Percentiles rank a stretch among this genome's conserved stretches.
Conservation (phyloP, 1,139 yeast genomes). For the Zygosaccharomyces pseudobailii region DNA sequence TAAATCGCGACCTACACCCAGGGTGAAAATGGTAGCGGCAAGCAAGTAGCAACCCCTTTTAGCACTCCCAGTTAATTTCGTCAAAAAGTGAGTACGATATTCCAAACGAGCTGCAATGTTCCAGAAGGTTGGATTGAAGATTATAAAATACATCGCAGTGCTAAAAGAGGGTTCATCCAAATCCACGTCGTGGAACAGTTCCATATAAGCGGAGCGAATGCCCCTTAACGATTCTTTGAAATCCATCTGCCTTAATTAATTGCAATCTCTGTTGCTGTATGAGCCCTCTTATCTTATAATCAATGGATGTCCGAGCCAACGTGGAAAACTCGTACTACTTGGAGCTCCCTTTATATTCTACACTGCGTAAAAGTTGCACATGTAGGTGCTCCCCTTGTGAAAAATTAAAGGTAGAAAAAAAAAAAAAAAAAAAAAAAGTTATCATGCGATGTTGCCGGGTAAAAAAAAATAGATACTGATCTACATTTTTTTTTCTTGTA, state of each 20-base stretch:
- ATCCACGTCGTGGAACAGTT: slow-evolving; percentile 5
- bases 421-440: no score
- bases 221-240: background rate
- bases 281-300: rapidly evolving
- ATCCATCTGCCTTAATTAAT: background rate
- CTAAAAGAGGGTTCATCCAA: slow-evolving; percentile 16
- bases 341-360: background rate
- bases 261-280: background rate
- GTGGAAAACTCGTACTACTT: no score
- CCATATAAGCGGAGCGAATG: background rate
- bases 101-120: slow-evolving; percentile 85
- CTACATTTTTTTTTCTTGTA: no score
- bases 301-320: no score
- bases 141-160: slow-evolving; percentile 54
- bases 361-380: slow-evolving; percentile 3
- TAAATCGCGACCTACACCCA: slow-evolving; percentile 79
- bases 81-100: slow-evolving; percentile 66
- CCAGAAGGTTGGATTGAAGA: slow-evolving; percentile 95
- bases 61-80: slow-evolving; percentile 64
- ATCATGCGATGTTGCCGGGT: slow-evolving; percentile 3
- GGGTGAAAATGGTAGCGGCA: slow-evolving; percentile 74
- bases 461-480: background rate
- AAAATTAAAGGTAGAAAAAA: background rate
- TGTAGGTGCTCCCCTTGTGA: slow-evolving; percentile 3
- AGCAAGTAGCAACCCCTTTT: slow-evolving; percentile 75